Base-by-base conservation (phyloP, 139 green algal genomes). In the Closterium sp. region DNA sequence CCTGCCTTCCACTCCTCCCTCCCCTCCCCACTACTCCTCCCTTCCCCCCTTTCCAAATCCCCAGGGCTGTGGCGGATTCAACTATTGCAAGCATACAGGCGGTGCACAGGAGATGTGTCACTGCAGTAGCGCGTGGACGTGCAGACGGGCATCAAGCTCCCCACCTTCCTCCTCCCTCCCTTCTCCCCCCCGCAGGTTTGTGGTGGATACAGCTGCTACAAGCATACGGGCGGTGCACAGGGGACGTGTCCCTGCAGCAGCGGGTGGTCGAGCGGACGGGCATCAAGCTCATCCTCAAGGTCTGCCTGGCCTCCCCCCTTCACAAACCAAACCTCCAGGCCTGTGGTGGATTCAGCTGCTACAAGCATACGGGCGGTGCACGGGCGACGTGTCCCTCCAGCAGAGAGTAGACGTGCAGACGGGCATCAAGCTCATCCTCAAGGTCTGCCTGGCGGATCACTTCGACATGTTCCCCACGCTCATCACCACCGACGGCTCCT, bases 381-480 rank as follows among this genome's bases (percentile, higher is more conserved):
- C 92, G 6, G 73, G 84, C 2, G 92, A 94, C 85, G 17, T 87
- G 86, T 90, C 92, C 2, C 79, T 94, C 13, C 86, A 91, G 89
- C 31, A 86, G 31, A 5, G 88, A 0, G 84, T 91, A 17, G 92
- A 92, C 28, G 84, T 94, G 27, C 92, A 94, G 62, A 94, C 70
- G 21, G 92, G 92, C 9, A 94, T 94, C 4, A 85, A 86, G 32
- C 88, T 94, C 10, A 94, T 94, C 34, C 92, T 94, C 27, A 92
- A 94, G 31, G 31, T 94, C 21, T 93, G 89, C 38, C 88, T 94
- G 22, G 73, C 70, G 19, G 92, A 94, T 34, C 45, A 87, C 34
- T 94, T 94, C 31, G 92, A 94, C 92, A 93, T 94, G 89, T 94
- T 94, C 70, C 92, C 92, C 27, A 94, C 92, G 10, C 73, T 94